These are phyloP conservation scores for Paraphoma chrysanthemicola DNA, from an alignment of 2,329 filamentous ascomycete genomes.

Conservation along the genomic window DNA sequence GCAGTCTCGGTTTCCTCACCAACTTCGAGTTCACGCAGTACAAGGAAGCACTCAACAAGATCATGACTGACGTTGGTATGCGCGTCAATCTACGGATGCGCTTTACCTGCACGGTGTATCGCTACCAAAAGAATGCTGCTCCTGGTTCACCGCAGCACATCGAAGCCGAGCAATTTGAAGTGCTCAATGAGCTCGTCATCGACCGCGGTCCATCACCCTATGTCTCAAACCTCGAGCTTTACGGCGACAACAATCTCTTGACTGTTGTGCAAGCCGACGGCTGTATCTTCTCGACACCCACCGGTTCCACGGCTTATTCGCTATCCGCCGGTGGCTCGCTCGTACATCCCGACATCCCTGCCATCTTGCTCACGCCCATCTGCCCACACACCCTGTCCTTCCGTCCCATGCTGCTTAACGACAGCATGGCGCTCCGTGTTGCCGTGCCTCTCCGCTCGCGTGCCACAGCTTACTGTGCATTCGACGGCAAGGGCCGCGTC, in stretches of 20 bases:
- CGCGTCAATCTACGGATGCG: constrained; percentile 97
- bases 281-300: constrained; percentile 97
- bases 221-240: constrained; percentile 94
- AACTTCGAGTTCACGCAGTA: constrained; percentile 89
- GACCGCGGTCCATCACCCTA: constrained; percentile 96
- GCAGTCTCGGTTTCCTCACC: constrained; percentile 86
- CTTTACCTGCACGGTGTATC: constrained; percentile 97
- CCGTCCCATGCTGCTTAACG: constrained; percentile 95
- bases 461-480: constrained; percentile 94
- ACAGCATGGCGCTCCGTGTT: constrained; percentile 90
- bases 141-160: constrained; percentile 68
- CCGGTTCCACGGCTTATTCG: constrained; percentile 88
- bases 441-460: constrained; percentile 84
- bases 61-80: constrained; percentile 97
- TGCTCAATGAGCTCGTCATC: constrained; percentile 97
- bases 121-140: constrained; percentile 58
- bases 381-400: constrained; percentile 97
- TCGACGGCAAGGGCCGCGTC: constrained; percentile 95
- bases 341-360: constrained; percentile 95
- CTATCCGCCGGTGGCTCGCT: constrained; percentile 94
- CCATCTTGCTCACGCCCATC: constrained; percentile 94
- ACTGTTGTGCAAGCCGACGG: constrained; percentile 97
- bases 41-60: constrained; percentile 81
- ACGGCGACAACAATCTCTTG: constrained; percentile 91
- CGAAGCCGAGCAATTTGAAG: constrained; percentile 95